Percentiles rank a stretch among this genome's conserved stretches.
Conservation (phyloP, 768 basidiomycete species). For the Trametes cinnabarina region DNA sequence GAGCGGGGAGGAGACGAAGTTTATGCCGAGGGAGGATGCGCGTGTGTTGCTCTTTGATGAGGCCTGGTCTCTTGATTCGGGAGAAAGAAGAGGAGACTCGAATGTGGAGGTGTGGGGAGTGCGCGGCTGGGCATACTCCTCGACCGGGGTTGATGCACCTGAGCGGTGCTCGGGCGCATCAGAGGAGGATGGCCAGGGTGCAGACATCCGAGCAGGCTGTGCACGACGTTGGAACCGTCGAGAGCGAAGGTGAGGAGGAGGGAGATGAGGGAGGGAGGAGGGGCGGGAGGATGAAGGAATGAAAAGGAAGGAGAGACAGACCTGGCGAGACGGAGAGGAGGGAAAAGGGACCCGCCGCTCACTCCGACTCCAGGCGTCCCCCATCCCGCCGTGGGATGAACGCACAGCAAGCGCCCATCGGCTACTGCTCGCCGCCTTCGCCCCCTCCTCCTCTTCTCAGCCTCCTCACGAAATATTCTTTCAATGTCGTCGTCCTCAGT, state of each 20-base stretch:
- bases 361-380: not conserved
- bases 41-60: slow-evolving; percentile 16
- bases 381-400: not conserved
- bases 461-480: slow-evolving; percentile 42
- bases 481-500: too few relatives aligned
- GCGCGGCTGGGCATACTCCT: slow-evolving; percentile 17
- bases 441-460: not conserved
- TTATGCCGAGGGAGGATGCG: slow-evolving; percentile 29
- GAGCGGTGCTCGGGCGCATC: slow-evolving; percentile 20
- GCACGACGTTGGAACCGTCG: not conserved
- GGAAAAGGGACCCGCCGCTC: not conserved
- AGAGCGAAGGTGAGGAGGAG: not conserved
- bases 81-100: slow-evolving; percentile 33
- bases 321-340: not conserved
- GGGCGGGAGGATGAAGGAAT: not conserved
- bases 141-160: slow-evolving; percentile 18
- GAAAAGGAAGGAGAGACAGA: slow-evolving; percentile 9
- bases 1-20: slow-evolving; percentile 52
- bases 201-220: slow-evolving; percentile 2
- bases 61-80: slow-evolving; percentile 14
- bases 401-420: slow-evolving; percentile 3
- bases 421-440: slow-evolving; percentile 5
- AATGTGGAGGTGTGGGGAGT: slow-evolving; percentile 27
- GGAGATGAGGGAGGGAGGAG: not conserved
- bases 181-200: slow-evolving; percentile 11